Conservation (phyloP, 2,329 filamentous ascomycete genomes). For the Akanthomyces lecanii region DNA sequence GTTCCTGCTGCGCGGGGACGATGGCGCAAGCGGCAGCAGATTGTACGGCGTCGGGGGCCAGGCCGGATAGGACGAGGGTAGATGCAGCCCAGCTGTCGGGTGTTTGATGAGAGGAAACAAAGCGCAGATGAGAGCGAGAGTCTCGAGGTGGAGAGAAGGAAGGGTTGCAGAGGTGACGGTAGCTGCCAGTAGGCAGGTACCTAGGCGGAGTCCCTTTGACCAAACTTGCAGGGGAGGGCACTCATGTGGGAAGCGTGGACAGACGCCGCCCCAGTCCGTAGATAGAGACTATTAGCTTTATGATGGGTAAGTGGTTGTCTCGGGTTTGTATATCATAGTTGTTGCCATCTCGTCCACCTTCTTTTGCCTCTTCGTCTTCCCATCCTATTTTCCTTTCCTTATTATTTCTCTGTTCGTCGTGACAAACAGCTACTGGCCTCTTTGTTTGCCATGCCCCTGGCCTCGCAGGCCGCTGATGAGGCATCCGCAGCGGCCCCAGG, state of each 20-base stretch:
- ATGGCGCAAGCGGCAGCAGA: background rate
- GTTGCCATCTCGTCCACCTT: too few species aligned
- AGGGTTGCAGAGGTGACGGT: background rate
- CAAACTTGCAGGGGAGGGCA: too few species aligned
- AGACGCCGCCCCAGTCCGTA: too few species aligned
- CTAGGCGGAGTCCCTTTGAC: background rate
- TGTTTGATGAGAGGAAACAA: background rate
- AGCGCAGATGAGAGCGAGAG: background rate
- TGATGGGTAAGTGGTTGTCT: too few species aligned
- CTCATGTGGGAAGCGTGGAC: too few species aligned
- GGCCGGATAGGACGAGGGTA: background rate
- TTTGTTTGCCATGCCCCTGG: background rate
- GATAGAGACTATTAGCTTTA: too few species aligned
- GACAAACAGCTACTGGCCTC: background rate
- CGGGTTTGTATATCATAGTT: too few species aligned
- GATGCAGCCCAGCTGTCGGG: background rate
- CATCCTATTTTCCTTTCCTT: too few species aligned
- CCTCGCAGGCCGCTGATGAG: background rate
- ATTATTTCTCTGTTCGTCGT: background rate
- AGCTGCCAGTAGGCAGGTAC: background rate
- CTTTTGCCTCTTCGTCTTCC: too few species aligned
- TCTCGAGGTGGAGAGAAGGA: constrained; percentile 6
- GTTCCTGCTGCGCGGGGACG: constrained; percentile 9
- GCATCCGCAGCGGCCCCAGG: background rate
- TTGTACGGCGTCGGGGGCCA: background rate